A percentile compares a stretch with the other conserved stretches of the same genome.
Evolutionary conservation across 495 filamentous ascomycete genomes (phyloP).

Genomic region (Hypoxylon lienhwacheense): DNA sequence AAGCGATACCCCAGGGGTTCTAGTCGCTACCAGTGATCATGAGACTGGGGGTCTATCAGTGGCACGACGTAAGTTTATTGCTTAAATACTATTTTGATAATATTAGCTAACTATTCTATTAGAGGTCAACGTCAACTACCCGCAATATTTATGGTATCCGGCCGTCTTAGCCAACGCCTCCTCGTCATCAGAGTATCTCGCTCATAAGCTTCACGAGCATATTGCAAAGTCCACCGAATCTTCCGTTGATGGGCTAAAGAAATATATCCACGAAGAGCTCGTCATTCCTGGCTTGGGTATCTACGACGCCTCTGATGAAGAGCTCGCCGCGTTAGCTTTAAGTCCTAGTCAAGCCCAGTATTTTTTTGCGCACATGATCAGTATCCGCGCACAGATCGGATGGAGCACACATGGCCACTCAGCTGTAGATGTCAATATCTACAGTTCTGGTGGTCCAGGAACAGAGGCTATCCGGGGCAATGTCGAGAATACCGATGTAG

Average conservation of each 20-base stretch:
- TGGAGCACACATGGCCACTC: conserved; percentile 93
- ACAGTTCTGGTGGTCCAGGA: conserved; percentile 61
- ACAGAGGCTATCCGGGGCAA: conserved; percentile 69
- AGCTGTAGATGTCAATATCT: conserved; percentile 90
- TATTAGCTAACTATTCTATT: conserved; percentile 21
- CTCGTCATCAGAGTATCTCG: conserved; percentile 73
- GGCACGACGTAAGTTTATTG: conserved; percentile 64
- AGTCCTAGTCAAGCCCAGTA: conserved; percentile 53
- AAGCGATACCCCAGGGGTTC: conserved; percentile 69
- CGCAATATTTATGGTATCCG: conserved; percentile 83
- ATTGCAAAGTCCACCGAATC: conserved; percentile 42
- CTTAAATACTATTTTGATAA: neutral
- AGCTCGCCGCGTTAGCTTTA: conserved; percentile 67
- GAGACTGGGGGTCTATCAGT: conserved; percentile 88
- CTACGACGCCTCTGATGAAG: conserved; percentile 67
- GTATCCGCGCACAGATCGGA: conserved; percentile 81
- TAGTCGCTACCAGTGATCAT: conserved; percentile 91
- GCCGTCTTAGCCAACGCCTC: conserved; percentile 76
- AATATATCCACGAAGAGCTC: conserved; percentile 63
- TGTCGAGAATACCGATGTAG: conserved; percentile 93
- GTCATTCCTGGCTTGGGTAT: conserved; percentile 73
- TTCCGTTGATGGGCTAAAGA: conserved; percentile 46
- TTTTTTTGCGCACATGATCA: conserved; percentile 83
- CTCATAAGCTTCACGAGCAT: conserved; percentile 59
- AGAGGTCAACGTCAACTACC: conserved; percentile 45